Base-by-base conservation (phyloP, 805 yeast genomes). In the Vanderwaltozyma polyspora region DNA sequence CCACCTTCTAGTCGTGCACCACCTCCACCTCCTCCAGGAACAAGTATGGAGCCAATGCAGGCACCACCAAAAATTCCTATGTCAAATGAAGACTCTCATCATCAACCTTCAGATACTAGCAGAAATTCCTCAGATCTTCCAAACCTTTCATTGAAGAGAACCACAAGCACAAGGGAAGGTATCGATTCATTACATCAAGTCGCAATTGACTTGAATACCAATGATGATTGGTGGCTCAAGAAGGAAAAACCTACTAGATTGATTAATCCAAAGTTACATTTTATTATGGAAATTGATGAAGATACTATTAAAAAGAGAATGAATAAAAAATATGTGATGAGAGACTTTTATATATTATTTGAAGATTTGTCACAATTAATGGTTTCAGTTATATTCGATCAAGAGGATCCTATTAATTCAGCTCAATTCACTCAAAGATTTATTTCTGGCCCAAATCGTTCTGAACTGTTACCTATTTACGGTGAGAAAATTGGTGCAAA, bases 331-430 rank as follows among this genome's bases (percentile, higher is more conserved):
- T 43, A 62, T 35, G 59, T 64, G 4, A 63, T 70, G 42, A 66
- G 79, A 34, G 86, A 79, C 42, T 74, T 80, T 43, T 84, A 83
- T 51, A 63, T 85, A 10, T 57, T 86, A 26, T 78, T 75, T 55
- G 74, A 70, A 39, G 93, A 83, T 51, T 74, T 78, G 43, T 71
- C 89, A 1, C 84, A 77, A 44, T 62, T 76, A 4, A 60, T 71
- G 1, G 59, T 84, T 42, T 74, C 76, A 32, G 59, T 81, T 5
- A 64, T 67, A 17, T 84, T 63, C 46, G 78, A 76, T 28, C 44
- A 51, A 12, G 59, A 60, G n/a, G 69, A 74, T 37, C 85, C 91
- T 6, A 5, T 8, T 24, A 12, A 24, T 24, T 8, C 79, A 1
- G 62, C 21, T 14, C 5, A 13, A 32, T n/a, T 57, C 57, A 34